Percentiles rank a stretch among this genome's conserved stretches.
Evolutionary conservation across 2,329 filamentous ascomycete species (phyloP).

Genomic region (Biscogniauxia sp.): DNA sequence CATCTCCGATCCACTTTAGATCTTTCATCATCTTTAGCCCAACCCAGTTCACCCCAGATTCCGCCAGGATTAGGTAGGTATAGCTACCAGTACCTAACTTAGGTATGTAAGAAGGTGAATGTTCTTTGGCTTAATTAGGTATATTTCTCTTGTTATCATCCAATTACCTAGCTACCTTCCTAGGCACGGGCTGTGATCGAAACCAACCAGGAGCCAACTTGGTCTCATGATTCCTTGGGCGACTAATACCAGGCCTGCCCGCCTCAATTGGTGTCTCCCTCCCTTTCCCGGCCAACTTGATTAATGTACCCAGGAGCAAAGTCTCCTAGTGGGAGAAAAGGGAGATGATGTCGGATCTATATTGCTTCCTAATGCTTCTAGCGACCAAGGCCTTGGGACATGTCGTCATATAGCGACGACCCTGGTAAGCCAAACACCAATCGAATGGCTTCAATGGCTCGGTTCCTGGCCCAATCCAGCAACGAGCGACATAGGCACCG

Average conservation of each 20-base stretch:
- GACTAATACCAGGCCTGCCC: neutral
- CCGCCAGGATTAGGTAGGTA: too few species aligned
- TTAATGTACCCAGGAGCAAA: neutral
- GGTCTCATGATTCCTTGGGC: neutral
- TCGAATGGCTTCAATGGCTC: conserved; percentile 7
- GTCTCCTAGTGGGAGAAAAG: neutral
- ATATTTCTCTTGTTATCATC: too few species aligned
- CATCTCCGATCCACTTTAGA: neutral
- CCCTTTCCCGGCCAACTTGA: neutral
- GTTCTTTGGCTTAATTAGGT: too few species aligned
- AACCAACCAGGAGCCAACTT: too few species aligned
- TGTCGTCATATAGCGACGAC: conserved; percentile 21
- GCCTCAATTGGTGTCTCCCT: neutral
- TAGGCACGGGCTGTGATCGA: too few species aligned
- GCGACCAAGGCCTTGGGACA: conserved; percentile 10
- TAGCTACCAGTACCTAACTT: too few species aligned
- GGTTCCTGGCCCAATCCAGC: conserved; percentile 17
- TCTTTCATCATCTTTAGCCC: neutral
- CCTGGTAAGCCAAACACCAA: conserved; percentile 12
- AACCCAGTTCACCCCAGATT: neutral
- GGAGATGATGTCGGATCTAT: neutral
- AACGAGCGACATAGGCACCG: conserved; percentile 10
- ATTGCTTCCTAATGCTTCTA: conserved; percentile 4
- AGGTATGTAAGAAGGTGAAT: too few species aligned
- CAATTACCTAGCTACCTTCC: too few species aligned